Conservation (phyloP, 1,284 basidiomycete species). For the Wolfiporia cocos region DNA sequence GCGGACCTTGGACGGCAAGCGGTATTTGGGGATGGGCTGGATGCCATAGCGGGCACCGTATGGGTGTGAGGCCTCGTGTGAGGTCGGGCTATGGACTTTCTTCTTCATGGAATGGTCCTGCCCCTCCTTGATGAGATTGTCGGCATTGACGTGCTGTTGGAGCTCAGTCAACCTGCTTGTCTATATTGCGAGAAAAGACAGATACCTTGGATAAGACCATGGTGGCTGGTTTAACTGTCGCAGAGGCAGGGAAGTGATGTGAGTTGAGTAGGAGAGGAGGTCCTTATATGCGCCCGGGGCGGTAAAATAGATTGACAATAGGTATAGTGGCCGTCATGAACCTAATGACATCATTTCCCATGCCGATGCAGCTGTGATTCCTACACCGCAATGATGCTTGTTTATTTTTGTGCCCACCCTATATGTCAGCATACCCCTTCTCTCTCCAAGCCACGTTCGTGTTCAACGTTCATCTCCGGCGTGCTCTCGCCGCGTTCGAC, state of each 20-base stretch:
- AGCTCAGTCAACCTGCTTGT: no score
- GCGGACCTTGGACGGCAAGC: conserved; percentile 48
- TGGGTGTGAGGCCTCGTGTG: conserved; percentile 31
- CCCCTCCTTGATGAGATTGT: conserved; percentile 49
- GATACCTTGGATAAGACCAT: conserved; percentile 51
- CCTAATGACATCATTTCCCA: neutral
- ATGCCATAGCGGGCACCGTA: conserved; percentile 67
- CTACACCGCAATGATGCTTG: no score
- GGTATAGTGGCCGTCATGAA: neutral
- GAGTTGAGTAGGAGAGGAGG: neutral
- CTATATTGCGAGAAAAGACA: neutral
- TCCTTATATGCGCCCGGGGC: no score
- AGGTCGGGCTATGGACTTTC: conserved; percentile 31
- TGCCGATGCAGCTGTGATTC: no score
- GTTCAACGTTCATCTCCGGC: no score
- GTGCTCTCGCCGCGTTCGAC: no score
- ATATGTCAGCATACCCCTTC: no score
- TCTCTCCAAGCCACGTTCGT: no score
- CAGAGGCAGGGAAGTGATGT: neutral
- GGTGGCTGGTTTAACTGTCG: conserved; percentile 14
- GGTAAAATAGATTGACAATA: no score
- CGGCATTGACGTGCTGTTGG: conserved; percentile 61
- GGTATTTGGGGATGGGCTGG: conserved; percentile 59
- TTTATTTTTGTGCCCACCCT: no score
- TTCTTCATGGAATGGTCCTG: conserved; percentile 25